These are phyloP conservation scores for Rhazya stricta DNA, from an alignment of 257 asterid species.

Conservation along the genomic window DNA sequence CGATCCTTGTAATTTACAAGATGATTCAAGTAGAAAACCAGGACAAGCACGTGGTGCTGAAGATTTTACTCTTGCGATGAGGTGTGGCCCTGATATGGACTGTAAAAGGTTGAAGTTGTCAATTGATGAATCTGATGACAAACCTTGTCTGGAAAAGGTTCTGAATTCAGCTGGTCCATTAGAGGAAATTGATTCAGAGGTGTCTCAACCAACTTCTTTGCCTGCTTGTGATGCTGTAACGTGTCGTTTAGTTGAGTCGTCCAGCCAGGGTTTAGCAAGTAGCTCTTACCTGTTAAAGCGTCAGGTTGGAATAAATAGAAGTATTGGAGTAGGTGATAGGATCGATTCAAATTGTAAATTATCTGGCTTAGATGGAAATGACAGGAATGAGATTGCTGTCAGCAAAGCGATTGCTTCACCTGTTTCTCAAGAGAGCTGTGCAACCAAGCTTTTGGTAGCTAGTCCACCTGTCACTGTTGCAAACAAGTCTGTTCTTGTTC, in stretches of 20 bases:
- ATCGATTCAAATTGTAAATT: constrained; percentile 31
- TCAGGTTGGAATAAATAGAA: constrained; percentile 28
- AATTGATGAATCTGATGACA: constrained; percentile 36
- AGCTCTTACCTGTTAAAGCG: constrained; percentile 46
- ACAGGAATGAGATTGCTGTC: constrained; percentile 39
- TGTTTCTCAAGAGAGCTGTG: constrained; percentile 83
- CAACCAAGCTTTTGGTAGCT: constrained; percentile 51
- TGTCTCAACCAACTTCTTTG: constrained; percentile 29
- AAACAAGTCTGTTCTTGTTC: constrained; percentile 33
- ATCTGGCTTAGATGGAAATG: constrained; percentile 40
- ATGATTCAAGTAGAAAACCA: constrained; percentile 26
- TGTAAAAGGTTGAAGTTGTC: constrained; percentile 26
- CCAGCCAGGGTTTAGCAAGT: constrained; percentile 53
- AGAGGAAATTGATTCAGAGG: constrained; percentile 35
- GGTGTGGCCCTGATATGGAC: constrained; percentile 26
- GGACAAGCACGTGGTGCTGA: constrained; percentile 25
- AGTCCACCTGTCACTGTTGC: constrained; percentile 36
- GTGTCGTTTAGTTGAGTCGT: constrained; percentile 71
- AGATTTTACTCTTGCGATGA: constrained; percentile 28
- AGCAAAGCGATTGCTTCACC: constrained; percentile 57
- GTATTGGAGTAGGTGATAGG: constrained; percentile 33
- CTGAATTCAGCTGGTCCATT: constrained; percentile 38
- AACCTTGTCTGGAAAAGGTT: constrained; percentile 31
- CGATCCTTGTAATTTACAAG: constrained; percentile 32
- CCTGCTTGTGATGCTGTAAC: constrained; percentile 33